Conservation (phyloP, 768 basidiomycete genomes). For the Mycena maculata region DNA sequence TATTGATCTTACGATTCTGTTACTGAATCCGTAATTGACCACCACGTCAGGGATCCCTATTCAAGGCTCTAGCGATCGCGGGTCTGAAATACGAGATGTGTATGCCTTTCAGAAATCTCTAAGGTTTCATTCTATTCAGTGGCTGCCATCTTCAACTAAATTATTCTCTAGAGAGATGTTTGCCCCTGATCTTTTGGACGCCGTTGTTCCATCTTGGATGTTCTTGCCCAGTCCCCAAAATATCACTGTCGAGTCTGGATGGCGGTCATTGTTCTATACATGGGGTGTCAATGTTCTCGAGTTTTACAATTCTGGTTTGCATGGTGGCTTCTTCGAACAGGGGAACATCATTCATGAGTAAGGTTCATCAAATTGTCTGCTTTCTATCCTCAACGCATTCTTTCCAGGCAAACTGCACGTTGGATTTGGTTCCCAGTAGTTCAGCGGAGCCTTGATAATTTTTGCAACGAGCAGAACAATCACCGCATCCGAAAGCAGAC, state of each 20-base stretch:
- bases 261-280: conserved; percentile 9
- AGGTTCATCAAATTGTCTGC: not conserved
- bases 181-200: not conserved
- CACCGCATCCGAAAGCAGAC: not conserved
- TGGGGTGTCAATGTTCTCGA: conserved; percentile 1
- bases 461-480: not conserved
- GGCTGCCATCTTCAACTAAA: not conserved
- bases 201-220: not conserved
- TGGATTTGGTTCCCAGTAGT: conserved; percentile 9
- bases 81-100: not conserved
- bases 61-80: conserved; percentile 9
- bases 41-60: not conserved
- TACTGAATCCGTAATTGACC: not conserved
- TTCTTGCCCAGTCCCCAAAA: not conserved
- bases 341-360: not conserved
- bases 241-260: conserved; percentile 4
- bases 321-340: not conserved
- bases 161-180: not conserved
- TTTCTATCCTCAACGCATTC: not conserved
- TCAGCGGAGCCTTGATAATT: not conserved
- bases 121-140: not conserved
- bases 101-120: conserved; percentile 1
- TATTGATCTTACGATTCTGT: not conserved
- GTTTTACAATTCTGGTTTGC: not conserved
- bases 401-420: not conserved